Percentiles rank a stretch among this genome's conserved stretches.
These are phyloP conservation scores for Paramyrothecium roridum DNA, from an alignment of 2,329 filamentous ascomycete species.

Conservation along the genomic window DNA sequence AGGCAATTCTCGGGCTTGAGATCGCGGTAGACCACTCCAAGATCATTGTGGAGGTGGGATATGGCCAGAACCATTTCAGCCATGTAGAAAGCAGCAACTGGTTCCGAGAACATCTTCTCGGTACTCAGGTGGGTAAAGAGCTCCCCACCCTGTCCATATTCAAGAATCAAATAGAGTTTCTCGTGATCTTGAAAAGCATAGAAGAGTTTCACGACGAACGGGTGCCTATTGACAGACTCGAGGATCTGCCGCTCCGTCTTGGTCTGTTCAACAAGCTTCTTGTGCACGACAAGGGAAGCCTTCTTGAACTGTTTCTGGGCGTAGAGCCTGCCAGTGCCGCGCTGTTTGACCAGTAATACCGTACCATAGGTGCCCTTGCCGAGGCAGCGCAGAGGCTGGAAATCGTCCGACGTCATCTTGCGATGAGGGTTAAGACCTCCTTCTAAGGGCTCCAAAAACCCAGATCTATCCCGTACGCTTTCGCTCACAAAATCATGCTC, in stretches of 20 bases:
- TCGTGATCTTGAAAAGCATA: conserved; percentile 98
- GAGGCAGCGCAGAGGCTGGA: conserved; percentile 84
- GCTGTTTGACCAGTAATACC: conserved; percentile 89
- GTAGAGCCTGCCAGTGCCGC: conserved; percentile 80
- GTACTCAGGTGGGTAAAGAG: conserved; percentile 92
- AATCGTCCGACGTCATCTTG: conserved; percentile 91
- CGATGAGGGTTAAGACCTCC: conserved; percentile 55
- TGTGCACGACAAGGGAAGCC: conserved; percentile 90
- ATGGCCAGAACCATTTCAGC: conserved; percentile 95
- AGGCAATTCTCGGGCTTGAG: conserved; percentile 98
- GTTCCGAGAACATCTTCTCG: conserved; percentile 92
- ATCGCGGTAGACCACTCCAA: conserved; percentile 95
- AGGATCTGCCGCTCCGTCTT: conserved; percentile 94
- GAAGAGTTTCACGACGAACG: conserved; percentile 96
- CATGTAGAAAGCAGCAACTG: conserved; percentile 94
- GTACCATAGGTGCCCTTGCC: conserved; percentile 97
- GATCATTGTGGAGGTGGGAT: conserved; percentile 84
- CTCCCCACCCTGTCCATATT: conserved; percentile 96
- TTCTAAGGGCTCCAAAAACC: conserved; percentile 45
- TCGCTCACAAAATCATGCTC: conserved; percentile 82
- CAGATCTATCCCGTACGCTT: conserved; percentile 44
- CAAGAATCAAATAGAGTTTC: conserved; percentile 94
- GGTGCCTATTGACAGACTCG: conserved; percentile 93
- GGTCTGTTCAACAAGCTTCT: conserved; percentile 93
- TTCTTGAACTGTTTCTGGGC: conserved; percentile 99